Conservation (phyloP, 768 basidiomycete species). For the Pisolithus microcarpus region DNA sequence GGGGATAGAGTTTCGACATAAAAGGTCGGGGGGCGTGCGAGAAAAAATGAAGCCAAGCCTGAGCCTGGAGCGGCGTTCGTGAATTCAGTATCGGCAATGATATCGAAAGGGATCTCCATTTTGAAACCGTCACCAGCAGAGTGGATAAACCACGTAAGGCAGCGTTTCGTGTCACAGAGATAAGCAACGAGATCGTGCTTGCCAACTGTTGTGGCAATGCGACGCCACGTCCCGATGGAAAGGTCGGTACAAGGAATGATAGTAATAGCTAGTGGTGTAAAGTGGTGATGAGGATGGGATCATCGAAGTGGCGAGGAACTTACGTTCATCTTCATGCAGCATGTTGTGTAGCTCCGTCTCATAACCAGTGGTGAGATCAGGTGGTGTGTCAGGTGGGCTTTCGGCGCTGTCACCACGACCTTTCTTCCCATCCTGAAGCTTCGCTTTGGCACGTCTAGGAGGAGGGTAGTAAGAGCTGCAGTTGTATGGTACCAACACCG, state of each 20-base stretch:
- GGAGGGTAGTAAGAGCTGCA: conserved; percentile 1
- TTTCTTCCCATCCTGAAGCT: conserved; percentile 57
- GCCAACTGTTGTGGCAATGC: conserved; percentile 48
- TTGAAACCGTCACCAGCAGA: conserved; percentile 71
- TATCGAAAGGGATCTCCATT: conserved; percentile 73
- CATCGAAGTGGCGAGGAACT: conserved; percentile 22
- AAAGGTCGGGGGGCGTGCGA: conserved; percentile 63
- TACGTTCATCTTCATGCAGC: conserved; percentile 75
- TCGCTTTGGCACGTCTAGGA: conserved; percentile 73
- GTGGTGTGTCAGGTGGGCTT: conserved; percentile 42
- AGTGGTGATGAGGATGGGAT: background rate
- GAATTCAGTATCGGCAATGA: conserved; percentile 53
- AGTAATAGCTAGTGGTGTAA: conserved; percentile 46
- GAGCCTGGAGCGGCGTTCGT: conserved; percentile 45
- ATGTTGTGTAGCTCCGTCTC: conserved; percentile 55
- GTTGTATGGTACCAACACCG: background rate
- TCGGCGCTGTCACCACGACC: conserved; percentile 28
- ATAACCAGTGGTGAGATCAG: conserved; percentile 43
- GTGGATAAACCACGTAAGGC: conserved; percentile 73
- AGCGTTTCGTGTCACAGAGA: conserved; percentile 57
- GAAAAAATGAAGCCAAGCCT: conserved; percentile 55
- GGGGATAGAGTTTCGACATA: conserved; percentile 47
- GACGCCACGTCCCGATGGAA: conserved; percentile 72
- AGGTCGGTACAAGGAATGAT: conserved; percentile 73
- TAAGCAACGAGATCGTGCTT: conserved; percentile 72